Evolutionary conservation across 2,329 filamentous ascomycete species (phyloP), one percentile per base, ranked within the genome.

Genomic region (Pezicula carpinea): DNA sequence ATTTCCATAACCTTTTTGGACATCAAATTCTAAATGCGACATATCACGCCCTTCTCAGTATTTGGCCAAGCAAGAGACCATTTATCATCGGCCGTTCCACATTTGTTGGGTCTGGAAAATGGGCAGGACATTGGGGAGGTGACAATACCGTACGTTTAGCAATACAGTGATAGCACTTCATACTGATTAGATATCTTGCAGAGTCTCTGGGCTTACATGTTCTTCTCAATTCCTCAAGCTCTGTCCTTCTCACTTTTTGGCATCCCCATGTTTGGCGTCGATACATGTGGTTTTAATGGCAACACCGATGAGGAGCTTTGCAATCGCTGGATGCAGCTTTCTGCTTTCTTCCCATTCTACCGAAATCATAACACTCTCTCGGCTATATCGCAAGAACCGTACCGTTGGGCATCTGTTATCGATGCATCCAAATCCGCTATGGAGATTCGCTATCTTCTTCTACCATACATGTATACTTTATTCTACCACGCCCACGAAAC

Each of bases 1-100:
- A 95, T 61, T 80, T 88, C 21, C 89, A 95, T 72, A 93, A 88
- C 59, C 68, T 93, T 1, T 92, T 76, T 59, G 87, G 87, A 1
- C 76, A 87, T 58, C 81, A 85, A 62, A 87, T 91, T 54, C 72
- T 89, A 47, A 85, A 86, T 50, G 85, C 87, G 8, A 93, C 89
- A 0, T 89, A 89, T 21, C 52, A 61, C 14, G 56, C 53, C 2
- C 53, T 60, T 3, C 53, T 60, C 5, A 43, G 47, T 11, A 40
- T 61, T 3, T 59, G 50, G 22, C 80, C 85, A 0, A 73, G 69
- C 13, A 86, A 87, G 63, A 81, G 89, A 0, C 89, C 89, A 0
- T 88, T 95, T 66, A 86, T 95, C 60, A 89, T 95, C 58, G 87
- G 85, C 0, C 82, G 89, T 14, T 88, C 84, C 33, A 93, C 88